Evolutionary conservation across 306 rosid genomes (phyloP), one percentile per base, ranked within the genome.

Genomic region (Vigna mungo): DNA sequence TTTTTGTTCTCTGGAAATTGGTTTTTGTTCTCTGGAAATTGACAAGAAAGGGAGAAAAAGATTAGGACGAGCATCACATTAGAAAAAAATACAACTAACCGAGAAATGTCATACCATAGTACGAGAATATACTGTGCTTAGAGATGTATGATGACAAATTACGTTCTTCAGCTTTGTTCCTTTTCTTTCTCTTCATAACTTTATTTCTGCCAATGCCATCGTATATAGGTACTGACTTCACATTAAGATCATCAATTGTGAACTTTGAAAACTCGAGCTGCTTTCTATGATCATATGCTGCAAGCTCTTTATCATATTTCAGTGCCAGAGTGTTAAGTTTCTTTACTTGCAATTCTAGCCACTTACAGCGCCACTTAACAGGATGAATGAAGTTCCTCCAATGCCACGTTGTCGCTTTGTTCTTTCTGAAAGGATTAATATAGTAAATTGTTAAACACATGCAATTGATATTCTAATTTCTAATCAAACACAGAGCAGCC

Each of bases 371-470:
- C 96, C 96, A 88, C 90, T 68, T 85, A 23, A 92, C 73, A 64
- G 98, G 98, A 56, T 41, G 78, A 68, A 85, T 80, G 83, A 85
- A 96, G 73, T 61, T 88, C 84, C 89, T 89, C 99, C 99, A 96
- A 71, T 89, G 93, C 73, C 23, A 20, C 11, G 23, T 74, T 11
- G 97, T 89, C 83, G 81, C 44, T 82, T 85, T 96, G 78, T 85
- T 96, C 87, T 81, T 89, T 86, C 97, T 96, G 84, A 61, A 82
- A 25, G 8, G 60, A 76, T 82, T 74, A 78, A 66, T 71, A 52
- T 80, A 32, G 59, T 47, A 77, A 56, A 13, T 41, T 76, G 60
- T 41, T 2, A 72, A 61, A 65, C 70, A 59, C 13, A 65, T 32
- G 56, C 4, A 0, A 18, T 17, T 25, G 76, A 72, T 43, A 71